These are phyloP conservation scores for Infundibulicybe gibba DNA, from an alignment of 768 basidiomycete genomes.

Conservation along the genomic window DNA sequence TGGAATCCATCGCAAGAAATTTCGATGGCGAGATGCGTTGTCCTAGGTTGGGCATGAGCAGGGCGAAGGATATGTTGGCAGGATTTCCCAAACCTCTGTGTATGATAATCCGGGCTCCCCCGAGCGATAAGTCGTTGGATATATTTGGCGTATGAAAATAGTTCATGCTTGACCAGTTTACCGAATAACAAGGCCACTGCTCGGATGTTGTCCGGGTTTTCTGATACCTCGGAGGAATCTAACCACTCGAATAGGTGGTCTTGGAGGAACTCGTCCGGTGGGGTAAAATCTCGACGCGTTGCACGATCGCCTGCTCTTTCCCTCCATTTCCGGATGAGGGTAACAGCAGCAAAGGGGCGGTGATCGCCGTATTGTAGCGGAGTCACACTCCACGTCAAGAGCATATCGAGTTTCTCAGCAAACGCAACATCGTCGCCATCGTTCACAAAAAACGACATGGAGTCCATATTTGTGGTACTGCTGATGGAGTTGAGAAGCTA, in stretches of 20 bases:
- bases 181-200: conserved; percentile 69
- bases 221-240: conserved; percentile 60
- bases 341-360: conserved; percentile 70
- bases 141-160: conserved; percentile 75
- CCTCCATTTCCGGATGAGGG: conserved; percentile 62
- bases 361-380: conserved; percentile 82
- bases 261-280: conserved; percentile 64
- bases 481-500: conserved; percentile 82
- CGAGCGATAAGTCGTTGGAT: conserved; percentile 81
- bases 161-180: conserved; percentile 59
- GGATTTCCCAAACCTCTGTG: conserved; percentile 39
- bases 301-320: conserved; percentile 61
- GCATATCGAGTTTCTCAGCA: conserved; percentile 65
- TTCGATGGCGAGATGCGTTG: conserved; percentile 57
- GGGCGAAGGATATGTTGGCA: conserved; percentile 5
- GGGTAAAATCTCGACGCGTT: conserved; percentile 52
- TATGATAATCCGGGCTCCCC: conserved; percentile 57
- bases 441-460: conserved; percentile 55
- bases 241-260: conserved; percentile 82
- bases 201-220: conserved; percentile 49
- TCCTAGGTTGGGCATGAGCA: conserved; percentile 25
- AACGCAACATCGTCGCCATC: conserved; percentile 42
- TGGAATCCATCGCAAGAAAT: conserved; percentile 71
- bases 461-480: conserved; percentile 56
- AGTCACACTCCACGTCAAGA: conserved; percentile 81